Conservation (phyloP, 2,329 filamentous ascomycete species). For the Aspergillus sp. region DNA sequence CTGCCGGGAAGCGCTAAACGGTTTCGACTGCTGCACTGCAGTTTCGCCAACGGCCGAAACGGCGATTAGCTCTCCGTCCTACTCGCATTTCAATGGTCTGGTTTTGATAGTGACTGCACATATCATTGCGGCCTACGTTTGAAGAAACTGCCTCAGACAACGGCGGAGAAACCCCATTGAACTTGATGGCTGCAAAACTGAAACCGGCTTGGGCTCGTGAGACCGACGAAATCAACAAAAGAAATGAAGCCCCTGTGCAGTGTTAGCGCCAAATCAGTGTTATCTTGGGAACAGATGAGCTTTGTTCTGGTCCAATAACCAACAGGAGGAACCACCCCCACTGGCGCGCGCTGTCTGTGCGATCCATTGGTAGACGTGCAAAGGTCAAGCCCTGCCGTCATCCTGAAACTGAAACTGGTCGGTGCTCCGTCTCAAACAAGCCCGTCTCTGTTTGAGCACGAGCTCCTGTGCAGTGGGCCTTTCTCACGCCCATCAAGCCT, state of each 20-base stretch:
- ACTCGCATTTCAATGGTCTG: neutral
- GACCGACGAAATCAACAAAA: conserved; percentile 11
- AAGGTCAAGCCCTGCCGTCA: conserved; percentile 12
- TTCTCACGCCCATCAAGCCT: conserved; percentile 9
- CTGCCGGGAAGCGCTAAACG: conserved; percentile 2
- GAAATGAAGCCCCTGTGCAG: conserved; percentile 14
- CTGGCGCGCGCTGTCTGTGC: conserved; percentile 4
- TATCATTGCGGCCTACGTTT: neutral
- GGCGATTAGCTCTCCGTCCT: too few relatives aligned
- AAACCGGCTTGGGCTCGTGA: conserved; percentile 19
- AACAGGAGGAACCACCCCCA: neutral
- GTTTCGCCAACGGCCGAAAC: too few relatives aligned
- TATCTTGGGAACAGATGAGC: conserved; percentile 14
- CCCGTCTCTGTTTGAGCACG: conserved; percentile 4
- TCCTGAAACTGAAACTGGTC: conserved; percentile 24
- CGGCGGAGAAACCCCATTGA: neutral
- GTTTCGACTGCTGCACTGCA: neutral
- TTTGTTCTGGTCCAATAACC: conserved; percentile 5
- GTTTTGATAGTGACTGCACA: neutral
- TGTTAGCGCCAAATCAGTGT: conserved; percentile 12
- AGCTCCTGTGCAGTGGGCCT: conserved; percentile 14
- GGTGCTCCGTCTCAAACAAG: conserved; percentile 10
- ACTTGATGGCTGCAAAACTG: conserved; percentile 9
- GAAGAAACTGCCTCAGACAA: neutral
- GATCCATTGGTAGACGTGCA: conserved; percentile 9